These are phyloP conservation scores for Gelatoporia subvermispora DNA, from an alignment of 768 basidiomycete genomes.

Conservation along the genomic window DNA sequence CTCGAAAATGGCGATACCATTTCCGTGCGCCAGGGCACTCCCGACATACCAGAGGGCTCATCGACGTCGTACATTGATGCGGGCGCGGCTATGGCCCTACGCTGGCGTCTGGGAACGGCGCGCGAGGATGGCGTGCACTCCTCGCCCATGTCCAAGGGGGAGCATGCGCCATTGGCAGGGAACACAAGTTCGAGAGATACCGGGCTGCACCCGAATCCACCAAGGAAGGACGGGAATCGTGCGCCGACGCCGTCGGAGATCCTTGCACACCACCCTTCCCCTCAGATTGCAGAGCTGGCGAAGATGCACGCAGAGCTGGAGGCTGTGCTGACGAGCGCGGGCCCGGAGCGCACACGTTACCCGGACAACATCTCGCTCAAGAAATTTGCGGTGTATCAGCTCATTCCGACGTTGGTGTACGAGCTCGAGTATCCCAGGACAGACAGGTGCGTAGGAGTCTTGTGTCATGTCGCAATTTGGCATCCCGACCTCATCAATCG, in stretches of 20 bases:
- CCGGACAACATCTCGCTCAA: slow-evolving; percentile 79
- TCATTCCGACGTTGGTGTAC: slow-evolving; percentile 91
- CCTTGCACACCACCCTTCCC: slow-evolving; percentile 63
- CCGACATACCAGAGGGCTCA: slow-evolving; percentile 38
- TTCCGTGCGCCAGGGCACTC: slow-evolving; percentile 26
- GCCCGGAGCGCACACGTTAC: slow-evolving; percentile 66
- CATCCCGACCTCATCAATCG: neutral
- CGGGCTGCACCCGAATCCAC: neutral
- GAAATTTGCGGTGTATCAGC: slow-evolving; percentile 81
- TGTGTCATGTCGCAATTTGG: neutral
- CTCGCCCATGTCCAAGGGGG: neutral
- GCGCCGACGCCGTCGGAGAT: slow-evolving; percentile 29
- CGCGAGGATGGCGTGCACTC: neutral
- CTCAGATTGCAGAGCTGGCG: slow-evolving; percentile 62
- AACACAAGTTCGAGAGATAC: neutral
- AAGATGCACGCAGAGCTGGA: slow-evolving; percentile 72
- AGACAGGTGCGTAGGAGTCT: slow-evolving; percentile 48
- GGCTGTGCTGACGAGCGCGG: slow-evolving; percentile 69
- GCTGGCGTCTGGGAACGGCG: slow-evolving; percentile 43
- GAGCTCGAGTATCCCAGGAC: slow-evolving; percentile 96
- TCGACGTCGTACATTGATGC: slow-evolving; percentile 52
- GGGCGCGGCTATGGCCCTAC: slow-evolving; percentile 45
- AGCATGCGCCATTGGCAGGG: neutral
- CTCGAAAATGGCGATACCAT: neutral
- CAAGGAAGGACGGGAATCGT: slow-evolving; percentile 17